Evolutionary conservation across 805 yeast genomes (phyloP).

Genomic region (Nakazawaea holstii): DNA sequence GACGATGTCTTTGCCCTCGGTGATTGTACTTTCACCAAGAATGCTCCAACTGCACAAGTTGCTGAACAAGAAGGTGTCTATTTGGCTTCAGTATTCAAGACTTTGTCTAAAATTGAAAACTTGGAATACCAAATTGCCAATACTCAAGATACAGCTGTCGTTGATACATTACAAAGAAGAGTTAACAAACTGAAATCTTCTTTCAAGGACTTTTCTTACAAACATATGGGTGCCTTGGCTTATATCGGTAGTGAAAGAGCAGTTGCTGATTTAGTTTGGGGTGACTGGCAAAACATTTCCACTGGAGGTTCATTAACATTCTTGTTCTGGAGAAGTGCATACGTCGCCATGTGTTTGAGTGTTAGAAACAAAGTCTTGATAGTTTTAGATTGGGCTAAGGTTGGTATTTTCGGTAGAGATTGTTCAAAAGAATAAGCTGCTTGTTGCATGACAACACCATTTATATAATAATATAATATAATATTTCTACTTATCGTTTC

Average conservation of each 20-base stretch:
- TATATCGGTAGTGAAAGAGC: constrained; percentile 93
- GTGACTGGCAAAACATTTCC: constrained; percentile 73
- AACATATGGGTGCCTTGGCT: constrained; percentile 90
- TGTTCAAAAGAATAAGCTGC: constrained; percentile 60
- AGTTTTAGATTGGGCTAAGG: constrained; percentile 84
- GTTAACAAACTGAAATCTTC: constrained; percentile 33
- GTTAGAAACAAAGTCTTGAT: constrained; percentile 85
- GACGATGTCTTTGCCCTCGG: constrained; percentile 83
- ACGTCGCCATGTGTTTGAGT: constrained; percentile 87
- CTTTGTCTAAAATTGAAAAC: constrained; percentile 55
- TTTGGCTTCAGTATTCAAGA: constrained; percentile 68
- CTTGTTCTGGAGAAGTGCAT: constrained; percentile 93
- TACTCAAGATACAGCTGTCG: constrained; percentile 21
- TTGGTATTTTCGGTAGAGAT: constrained; percentile 87
- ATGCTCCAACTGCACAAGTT: constrained; percentile 96
- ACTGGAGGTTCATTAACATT: constrained; percentile 84
- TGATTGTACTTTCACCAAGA: constrained; percentile 89
- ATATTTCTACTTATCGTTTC: not conserved
- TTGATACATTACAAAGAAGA: constrained; percentile 42
- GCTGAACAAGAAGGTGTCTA: constrained; percentile 92
- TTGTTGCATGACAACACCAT: not conserved
- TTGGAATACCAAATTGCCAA: constrained; percentile 38
- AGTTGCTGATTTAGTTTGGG: constrained; percentile 83
- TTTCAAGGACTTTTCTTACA: constrained; percentile 64
- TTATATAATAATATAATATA: not conserved